Conservation (phyloP, 179 eudicot species). For the Camellia oleifera region DNA sequence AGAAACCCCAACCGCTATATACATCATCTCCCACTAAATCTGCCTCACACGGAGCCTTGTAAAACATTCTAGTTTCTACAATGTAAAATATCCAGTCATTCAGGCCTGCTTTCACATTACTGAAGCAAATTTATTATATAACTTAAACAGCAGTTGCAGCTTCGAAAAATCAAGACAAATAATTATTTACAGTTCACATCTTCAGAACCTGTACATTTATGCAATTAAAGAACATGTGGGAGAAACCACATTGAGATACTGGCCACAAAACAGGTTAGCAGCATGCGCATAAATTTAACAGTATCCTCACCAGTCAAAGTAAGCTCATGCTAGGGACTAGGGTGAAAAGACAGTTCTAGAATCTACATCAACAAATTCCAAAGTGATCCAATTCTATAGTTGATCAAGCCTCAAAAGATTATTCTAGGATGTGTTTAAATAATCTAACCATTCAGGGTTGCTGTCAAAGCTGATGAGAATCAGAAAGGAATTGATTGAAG, state of each 20-base stretch:
- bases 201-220: not conserved
- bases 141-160: not conserved
- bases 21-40: not conserved
- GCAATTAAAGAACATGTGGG: not conserved
- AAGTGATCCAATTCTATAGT: not conserved
- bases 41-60: not conserved
- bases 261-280: not conserved
- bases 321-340: not conserved
- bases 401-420: not conserved
- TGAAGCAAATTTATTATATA: not conserved
- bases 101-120: not conserved
- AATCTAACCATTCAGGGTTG: too few relatives aligned
- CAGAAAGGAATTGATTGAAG: too few relatives aligned
- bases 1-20: not conserved
- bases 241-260: not conserved
- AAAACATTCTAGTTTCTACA: not conserved
- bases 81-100: not conserved
- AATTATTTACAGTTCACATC: not conserved
- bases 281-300: not conserved
- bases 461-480: too few relatives aligned
- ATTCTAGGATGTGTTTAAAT: not conserved
- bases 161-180: not conserved
- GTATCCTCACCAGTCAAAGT: not conserved
- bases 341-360: too few relatives aligned
- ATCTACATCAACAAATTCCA: not conserved